Evolutionary conservation across 2,329 filamentous ascomycete species (phyloP), one percentile per base, ranked within the genome.

Genomic region (Fusarium verrucosum): DNA sequence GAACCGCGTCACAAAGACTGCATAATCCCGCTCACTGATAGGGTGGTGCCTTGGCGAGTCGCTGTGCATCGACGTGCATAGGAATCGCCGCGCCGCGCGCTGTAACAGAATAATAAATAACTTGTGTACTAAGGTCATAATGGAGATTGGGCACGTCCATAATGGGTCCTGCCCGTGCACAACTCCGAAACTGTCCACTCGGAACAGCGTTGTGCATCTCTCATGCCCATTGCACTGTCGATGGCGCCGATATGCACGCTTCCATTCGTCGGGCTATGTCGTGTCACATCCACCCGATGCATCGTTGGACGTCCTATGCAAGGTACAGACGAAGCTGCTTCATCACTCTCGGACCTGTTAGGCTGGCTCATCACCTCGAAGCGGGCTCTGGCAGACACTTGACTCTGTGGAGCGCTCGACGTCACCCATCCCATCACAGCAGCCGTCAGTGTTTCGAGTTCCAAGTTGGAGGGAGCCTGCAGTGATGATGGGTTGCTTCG

Each of bases 11-110:
- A 76, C 74, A 75, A 73, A 70, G 65, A 69, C 68, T 76, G 74
- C 75, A 77, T 70, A 76, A 74, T 70, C 60, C 65, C 70, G 73
- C 63, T 33, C 63, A 66, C 59, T 74, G 73, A 76, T 73, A 69
- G 73, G 74, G 50, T 51, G 47, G 60, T 54, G 38, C 56, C 63
- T 60, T 66, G 55, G 51, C 51, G 46, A 59, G 61, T 58, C 60
- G 51, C 58, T 46, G 52, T 66, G 53, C 65, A 70, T 66, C 49
- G 49, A 38, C 56, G 35, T 66, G 62, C 54, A 54, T 62, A 61
- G 42, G 49, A 55, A 42, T 66, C 57, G 50, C 66, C 60, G 58
- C 68, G 68, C 54, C 66, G 65, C 23, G 23, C 60, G 50, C 53
- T 42, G 50, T 52, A 43, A 64, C 37, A 64, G 45, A 55, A 66